Base-by-base conservation (phyloP, 129 eudicot species). In the Centrapalus pauciflorus region DNA sequence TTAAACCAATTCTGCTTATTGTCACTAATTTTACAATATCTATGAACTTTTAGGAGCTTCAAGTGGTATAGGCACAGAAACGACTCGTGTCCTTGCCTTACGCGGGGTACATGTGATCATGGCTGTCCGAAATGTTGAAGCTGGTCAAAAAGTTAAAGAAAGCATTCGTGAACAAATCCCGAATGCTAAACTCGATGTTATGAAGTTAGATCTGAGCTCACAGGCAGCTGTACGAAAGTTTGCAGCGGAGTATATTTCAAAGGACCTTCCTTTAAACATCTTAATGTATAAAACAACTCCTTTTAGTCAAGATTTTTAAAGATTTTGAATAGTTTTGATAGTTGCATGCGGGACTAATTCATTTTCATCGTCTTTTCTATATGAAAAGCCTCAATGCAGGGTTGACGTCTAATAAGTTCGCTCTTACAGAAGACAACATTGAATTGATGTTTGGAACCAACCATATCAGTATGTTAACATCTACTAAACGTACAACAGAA, bases 81-180 rank as follows among this genome's bases (percentile, higher is more conserved):
- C 96, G 4, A 33, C 91, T 0, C 86, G 96, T 45, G 87, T 84
- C 52, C 98, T 92, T 64, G 98, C 89, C 10, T 32, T 77, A 71
- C 78, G 83, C 5, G 98, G 98, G n/a, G 98, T 76, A 17, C 90
- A 85, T 73, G 96, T 92, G n/a, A n/a, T n/a, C n/a, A n/a, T n/a
- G 98, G 85, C 90, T 19, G 96, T 92, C 23, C 85, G 96, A 71
- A 85, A 88, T 68, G 69, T 83, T 19, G 81, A 83, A 6, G 84
- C 81, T 33, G 96, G 98, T 49, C 76, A 32, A 69, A 76, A 83
- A 63, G 83, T 88, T 33, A 88, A 77, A 79, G 89, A 79, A 64
- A 71, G 69, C 37, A 76, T 92, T 56, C 70, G 76, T 19, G 64
- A 74, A 30, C 82, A 92, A 57, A 78, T 69, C 71, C 96, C 96